A percentile compares a stretch with the other conserved stretches of the same genome.
These are phyloP conservation scores for Fusarium duplospermum DNA, from an alignment of 2,329 filamentous ascomycete genomes.

Conservation along the genomic window DNA sequence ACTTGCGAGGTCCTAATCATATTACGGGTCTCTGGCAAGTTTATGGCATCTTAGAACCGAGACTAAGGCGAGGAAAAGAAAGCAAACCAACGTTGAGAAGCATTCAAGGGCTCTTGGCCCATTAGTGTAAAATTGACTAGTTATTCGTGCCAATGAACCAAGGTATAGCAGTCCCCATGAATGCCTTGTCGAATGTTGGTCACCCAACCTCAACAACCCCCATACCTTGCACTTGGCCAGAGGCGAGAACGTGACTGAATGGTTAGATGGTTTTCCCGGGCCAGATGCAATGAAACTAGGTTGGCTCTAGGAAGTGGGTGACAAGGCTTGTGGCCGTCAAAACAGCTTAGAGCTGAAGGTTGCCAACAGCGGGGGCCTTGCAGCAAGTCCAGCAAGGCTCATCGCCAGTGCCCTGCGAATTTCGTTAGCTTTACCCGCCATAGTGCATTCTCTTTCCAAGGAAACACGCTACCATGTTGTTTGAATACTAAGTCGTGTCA, in stretches of 20 bases:
- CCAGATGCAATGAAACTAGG: not conserved
- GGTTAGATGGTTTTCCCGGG: not conserved
- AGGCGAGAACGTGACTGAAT: not conserved
- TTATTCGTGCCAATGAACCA: not conserved
- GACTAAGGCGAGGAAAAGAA: not conserved
- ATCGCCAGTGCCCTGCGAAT: not conserved
- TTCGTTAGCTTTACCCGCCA: not conserved
- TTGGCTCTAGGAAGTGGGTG: not conserved
- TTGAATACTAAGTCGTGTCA: not conserved
- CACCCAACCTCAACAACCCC: not conserved
- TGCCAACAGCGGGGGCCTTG: not conserved
- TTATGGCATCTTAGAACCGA: not conserved
- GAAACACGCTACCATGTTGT: slow-evolving; percentile 3
- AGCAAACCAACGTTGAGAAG: not conserved
- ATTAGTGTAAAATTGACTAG: not conserved
- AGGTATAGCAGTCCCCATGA: not conserved
- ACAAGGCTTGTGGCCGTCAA: not conserved
- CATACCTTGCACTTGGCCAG: not conserved
- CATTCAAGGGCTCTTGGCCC: not conserved
- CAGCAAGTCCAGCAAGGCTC: slow-evolving; percentile 30
- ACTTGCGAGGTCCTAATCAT: not conserved
- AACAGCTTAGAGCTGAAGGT: not conserved
- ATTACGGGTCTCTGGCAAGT: not conserved
- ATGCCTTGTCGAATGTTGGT: not conserved
- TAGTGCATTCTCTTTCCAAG: not conserved